Base-by-base conservation (phyloP, 2,329 filamentous ascomycete species). In the Colletotrichum sp. region DNA sequence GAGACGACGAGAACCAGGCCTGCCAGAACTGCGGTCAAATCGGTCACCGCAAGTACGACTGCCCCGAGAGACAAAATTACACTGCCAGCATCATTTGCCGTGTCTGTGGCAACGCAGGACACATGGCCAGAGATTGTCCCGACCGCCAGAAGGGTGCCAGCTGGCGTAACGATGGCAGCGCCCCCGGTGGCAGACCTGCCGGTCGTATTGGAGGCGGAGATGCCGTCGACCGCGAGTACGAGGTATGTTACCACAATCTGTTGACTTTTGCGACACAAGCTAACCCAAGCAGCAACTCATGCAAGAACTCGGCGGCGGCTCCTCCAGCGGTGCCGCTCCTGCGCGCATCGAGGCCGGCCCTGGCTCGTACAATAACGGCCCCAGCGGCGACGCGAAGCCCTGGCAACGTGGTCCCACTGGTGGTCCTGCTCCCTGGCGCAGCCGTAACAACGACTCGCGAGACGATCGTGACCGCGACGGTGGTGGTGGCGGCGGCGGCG, bases 11-110 rank as follows among this genome's bases (percentile, higher is more conserved):
- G 85, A 99, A 99, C 86, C 97, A 99, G 85, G 97, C 97, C 79
- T 99, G 97, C 87, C 97, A 99, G 88, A 99, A 99, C 89, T 99
- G 95, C 86, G 97, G 97, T 80, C 96, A 98, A 90, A 99, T 99
- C 78, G 97, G 97, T 76, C 97, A 99, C 86, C 94, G 97, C 86
- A 99, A 99, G 87, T 98, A 98, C 84, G 97, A 99, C 84, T 99
- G 97, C 81, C 97, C 97, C 16, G 95, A 99, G 87, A 95, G 97
- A 85, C 95, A 96, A 84, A 99, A 99, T 87, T 98, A 94, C 87
- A 99, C 97, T n/a, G 96, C 97, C 81, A 98, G 96, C 86, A 98
- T 99, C 84, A 98, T 99, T 83, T 99, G 97, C 87, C 96, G 96
- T 81, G 94, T 98, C 80, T 99, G 97, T 87, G 97, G 97, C 79